phyloP scores from a whole-genome alignment of 202 grass and related monocot genomes.

The Eragrostis tef region DNA sequence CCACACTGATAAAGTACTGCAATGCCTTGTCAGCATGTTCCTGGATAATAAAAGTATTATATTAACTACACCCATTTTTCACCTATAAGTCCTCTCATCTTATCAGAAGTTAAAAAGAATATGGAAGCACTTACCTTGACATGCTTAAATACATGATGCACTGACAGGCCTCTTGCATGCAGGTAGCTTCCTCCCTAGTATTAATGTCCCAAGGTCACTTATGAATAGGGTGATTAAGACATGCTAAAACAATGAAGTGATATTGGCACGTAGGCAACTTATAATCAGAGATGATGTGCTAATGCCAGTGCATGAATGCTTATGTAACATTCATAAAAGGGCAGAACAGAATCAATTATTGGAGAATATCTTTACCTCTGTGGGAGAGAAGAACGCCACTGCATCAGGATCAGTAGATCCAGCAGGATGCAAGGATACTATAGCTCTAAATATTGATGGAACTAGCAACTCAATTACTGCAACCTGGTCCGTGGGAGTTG shows the following conservation, averaged over 20 bases:
- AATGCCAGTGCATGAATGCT: constrained; percentile 20
- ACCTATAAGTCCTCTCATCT: background rate
- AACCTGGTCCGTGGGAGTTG: constrained; percentile 57
- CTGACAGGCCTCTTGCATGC: constrained; percentile 76
- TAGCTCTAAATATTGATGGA: constrained; percentile 88
- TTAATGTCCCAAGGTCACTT: constrained; percentile 29
- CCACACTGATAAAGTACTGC: constrained; percentile 82
- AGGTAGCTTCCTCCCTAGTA: constrained; percentile 83
- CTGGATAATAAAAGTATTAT: constrained; percentile 57
- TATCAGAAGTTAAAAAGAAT: constrained; percentile 15
- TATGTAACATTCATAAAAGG: constrained; percentile 26
- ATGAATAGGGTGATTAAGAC: background rate
- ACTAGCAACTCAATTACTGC: constrained; percentile 86
- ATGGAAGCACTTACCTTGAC: constrained; percentile 63
- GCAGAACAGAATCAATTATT: constrained; percentile 31
- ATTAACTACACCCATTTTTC: constrained; percentile 27
- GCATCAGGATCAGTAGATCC: constrained; percentile 87
- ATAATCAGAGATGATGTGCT: constrained; percentile 4
- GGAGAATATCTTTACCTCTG: constrained; percentile 62
- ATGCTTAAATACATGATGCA: constrained; percentile 90
- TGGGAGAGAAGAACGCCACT: constrained; percentile 88
- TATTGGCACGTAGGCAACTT: background rate
- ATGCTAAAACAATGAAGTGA: constrained; percentile 21
- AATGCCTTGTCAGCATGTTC: constrained; percentile 87
- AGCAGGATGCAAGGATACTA: constrained; percentile 91